Conservation (phyloP, 306 rosid species). For the Leucaena leucocephala region DNA sequence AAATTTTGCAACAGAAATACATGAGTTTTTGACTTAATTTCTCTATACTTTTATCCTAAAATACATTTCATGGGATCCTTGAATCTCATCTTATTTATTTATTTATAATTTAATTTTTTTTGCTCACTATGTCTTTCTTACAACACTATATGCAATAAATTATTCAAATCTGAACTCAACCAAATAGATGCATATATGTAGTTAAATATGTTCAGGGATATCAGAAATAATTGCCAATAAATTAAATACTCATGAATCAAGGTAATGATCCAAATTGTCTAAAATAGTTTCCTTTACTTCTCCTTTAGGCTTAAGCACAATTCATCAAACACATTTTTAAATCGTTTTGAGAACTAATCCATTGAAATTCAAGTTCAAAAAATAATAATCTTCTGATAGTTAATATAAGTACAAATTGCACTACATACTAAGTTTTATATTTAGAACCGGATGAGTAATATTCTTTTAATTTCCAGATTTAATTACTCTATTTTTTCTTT, state of each 20-base stretch:
- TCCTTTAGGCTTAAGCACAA: background rate
- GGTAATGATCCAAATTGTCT: background rate
- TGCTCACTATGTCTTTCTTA: too few relatives aligned
- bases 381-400: background rate
- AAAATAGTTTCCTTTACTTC: background rate
- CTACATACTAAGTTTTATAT: too few relatives aligned
- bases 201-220: constrained; percentile 20
- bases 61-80: too few relatives aligned
- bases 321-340: background rate
- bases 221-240: constrained; percentile 18
- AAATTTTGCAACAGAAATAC: background rate
- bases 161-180: background rate
- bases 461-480: background rate
- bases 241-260: constrained; percentile 4
- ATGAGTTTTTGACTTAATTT: too few relatives aligned
- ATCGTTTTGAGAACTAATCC: background rate
- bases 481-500: background rate
- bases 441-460: background rate
- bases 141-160: background rate
- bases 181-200: background rate
- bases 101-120: too few relatives aligned
- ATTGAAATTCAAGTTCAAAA: background rate
- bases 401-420: too few relatives aligned
- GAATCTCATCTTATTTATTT: too few relatives aligned
- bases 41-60: too few relatives aligned